Conservation (phyloP, 768 basidiomycete genomes). For the Leccinum variicolor region DNA sequence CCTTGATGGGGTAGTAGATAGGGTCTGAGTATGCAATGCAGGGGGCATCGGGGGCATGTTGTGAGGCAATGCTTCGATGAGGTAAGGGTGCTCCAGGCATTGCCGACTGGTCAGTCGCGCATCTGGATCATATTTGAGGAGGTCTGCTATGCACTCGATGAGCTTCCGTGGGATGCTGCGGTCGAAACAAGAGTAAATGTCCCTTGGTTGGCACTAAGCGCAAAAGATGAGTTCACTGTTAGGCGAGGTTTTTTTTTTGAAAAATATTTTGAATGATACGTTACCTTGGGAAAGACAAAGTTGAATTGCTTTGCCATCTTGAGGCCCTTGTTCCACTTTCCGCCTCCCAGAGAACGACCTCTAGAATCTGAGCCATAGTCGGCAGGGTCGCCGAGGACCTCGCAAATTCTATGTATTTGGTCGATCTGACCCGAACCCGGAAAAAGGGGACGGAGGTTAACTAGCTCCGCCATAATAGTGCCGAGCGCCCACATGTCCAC, state of each 20-base stretch:
- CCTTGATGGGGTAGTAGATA: slow-evolving; percentile 37
- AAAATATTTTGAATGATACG: background rate
- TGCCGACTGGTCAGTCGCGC: slow-evolving; percentile 81
- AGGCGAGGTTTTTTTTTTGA: background rate
- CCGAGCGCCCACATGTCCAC: slow-evolving; percentile 99
- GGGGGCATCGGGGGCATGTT: slow-evolving; percentile 65
- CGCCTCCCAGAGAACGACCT: slow-evolving; percentile 75
- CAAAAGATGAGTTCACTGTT: slow-evolving; percentile 3
- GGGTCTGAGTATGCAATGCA: slow-evolving; percentile 42
- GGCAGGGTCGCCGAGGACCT: slow-evolving; percentile 89
- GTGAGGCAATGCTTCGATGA: slow-evolving; percentile 70
- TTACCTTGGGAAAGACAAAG: slow-evolving; percentile 86
- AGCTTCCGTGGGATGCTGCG: slow-evolving; percentile 73
- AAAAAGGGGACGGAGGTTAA: slow-evolving; percentile 93
- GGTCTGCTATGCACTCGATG: slow-evolving; percentile 87
- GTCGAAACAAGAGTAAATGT: slow-evolving; percentile 74
- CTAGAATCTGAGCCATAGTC: slow-evolving; percentile 77
- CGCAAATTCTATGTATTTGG: slow-evolving; percentile 87
- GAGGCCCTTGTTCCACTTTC: slow-evolving; percentile 81
- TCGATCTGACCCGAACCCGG: slow-evolving; percentile 92
- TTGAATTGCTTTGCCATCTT: slow-evolving; percentile 85
- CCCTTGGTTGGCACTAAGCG: slow-evolving; percentile 57
- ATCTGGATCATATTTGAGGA: slow-evolving; percentile 90
- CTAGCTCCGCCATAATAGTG: slow-evolving; percentile 95
- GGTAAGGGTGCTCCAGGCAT: slow-evolving; percentile 87